These are phyloP conservation scores for Mycena galericulata DNA, from an alignment of 768 basidiomycete species.

Conservation along the genomic window DNA sequence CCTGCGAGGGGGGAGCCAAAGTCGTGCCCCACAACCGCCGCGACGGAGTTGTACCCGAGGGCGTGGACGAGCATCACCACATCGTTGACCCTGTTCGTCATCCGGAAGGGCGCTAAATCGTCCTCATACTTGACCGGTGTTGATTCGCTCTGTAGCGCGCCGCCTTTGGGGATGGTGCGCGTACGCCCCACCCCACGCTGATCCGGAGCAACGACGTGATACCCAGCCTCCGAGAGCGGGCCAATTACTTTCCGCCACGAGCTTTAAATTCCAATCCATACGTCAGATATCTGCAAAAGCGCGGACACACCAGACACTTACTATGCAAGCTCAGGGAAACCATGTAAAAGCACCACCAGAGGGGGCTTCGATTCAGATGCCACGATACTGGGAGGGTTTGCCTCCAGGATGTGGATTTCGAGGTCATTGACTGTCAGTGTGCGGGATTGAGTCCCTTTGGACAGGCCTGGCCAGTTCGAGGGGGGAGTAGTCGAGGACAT, in stretches of 20 bases:
- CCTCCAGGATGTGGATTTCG: conserved; percentile 65
- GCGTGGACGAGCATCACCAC: conserved; percentile 62
- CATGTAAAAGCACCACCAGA: conserved; percentile 70
- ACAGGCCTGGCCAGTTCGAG: conserved; percentile 17
- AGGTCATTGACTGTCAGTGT: conserved; percentile 59
- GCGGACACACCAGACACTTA: background rate
- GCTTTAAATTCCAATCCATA: conserved; percentile 7
- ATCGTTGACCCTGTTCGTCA: conserved; percentile 64
- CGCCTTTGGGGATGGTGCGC: conserved; percentile 34
- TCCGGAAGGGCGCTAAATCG: conserved; percentile 61
- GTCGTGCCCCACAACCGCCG: conserved; percentile 70
- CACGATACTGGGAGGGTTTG: conserved; percentile 41
- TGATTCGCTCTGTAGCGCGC: background rate
- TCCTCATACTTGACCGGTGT: conserved; percentile 55
- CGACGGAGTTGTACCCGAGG: conserved; percentile 59
- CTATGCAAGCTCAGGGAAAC: conserved; percentile 75
- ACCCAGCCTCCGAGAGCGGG: conserved; percentile 63
- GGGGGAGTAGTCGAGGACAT: conserved; percentile 10
- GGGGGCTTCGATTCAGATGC: conserved; percentile 49
- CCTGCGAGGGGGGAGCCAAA: conserved; percentile 67
- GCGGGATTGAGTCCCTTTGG: conserved; percentile 45
- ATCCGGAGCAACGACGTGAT: conserved; percentile 73
- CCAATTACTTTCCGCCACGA: conserved; percentile 72
- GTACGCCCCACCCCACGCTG: conserved; percentile 67
- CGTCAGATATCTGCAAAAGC: background rate